Conservation (phyloP, 176 grass and related monocot genomes). For the Aegilops tauschii region DNA sequence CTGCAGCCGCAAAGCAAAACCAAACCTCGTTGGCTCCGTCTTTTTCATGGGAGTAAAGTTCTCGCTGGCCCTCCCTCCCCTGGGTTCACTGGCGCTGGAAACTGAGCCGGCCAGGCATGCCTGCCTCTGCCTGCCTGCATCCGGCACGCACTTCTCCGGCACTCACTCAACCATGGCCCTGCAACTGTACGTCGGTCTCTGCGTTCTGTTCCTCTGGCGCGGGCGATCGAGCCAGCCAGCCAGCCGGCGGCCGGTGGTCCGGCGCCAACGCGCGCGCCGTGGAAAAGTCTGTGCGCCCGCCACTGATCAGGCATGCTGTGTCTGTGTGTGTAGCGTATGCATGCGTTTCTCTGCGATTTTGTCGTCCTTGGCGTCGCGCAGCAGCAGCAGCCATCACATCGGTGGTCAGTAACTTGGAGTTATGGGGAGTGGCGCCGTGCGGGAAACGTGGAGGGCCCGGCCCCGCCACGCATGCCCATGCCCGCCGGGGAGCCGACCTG, state of each 20-base stretch:
- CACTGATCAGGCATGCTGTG: too few species aligned
- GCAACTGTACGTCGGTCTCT: conserved; percentile 25
- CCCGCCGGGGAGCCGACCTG: not conserved
- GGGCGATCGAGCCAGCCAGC: not conserved
- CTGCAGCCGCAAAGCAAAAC: not conserved
- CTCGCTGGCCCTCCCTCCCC: not conserved
- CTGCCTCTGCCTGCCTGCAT: not conserved
- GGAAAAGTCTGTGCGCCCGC: not conserved
- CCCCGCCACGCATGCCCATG: conserved; percentile 38
- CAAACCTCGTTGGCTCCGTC: not conserved
- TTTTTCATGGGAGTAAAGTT: not conserved
- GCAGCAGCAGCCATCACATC: conserved; percentile 10
- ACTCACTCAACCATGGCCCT: not conserved
- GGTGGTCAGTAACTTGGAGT: not conserved
- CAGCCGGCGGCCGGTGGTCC: not conserved
- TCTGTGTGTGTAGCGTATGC: not conserved
- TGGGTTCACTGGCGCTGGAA: not conserved
- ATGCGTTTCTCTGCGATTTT: not conserved
- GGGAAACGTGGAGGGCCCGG: not conserved
- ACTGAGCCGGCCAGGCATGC: not conserved
- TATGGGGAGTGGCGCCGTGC: conserved; percentile 25
- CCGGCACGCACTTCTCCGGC: not conserved
- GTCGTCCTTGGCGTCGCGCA: not conserved
- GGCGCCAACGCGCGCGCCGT: not conserved
- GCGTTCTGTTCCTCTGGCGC: conserved; percentile 32